A percentile compares a stretch with the other conserved stretches of the same genome.
Conservation (phyloP, 805 yeast genomes). For the Grigorovia yakushimaensis region DNA sequence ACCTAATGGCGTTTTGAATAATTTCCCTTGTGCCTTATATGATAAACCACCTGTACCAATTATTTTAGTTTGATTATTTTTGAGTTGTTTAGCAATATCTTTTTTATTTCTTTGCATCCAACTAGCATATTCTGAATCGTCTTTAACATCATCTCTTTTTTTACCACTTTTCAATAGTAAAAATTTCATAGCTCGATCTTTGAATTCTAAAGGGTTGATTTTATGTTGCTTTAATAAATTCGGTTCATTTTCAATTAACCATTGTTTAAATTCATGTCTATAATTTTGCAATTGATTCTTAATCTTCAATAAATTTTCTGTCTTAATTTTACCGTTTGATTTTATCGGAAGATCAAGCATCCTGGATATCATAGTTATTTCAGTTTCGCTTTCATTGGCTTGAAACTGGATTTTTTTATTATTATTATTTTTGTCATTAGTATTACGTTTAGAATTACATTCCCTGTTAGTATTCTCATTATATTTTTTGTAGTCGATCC, state of each 20-base stretch:
- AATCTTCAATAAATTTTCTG: background rate
- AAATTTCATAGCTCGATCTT: slow-evolving; percentile 34
- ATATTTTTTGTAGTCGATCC: slow-evolving; percentile 4
- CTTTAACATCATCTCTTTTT: background rate
- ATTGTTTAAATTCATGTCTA: slow-evolving; percentile 44
- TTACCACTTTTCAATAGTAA: slow-evolving; percentile 17
- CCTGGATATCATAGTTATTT: no score
- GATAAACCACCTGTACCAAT: slow-evolving; percentile 74
- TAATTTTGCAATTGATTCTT: slow-evolving; percentile 6
- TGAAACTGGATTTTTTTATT: no score
- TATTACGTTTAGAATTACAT: background rate
- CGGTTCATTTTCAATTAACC: slow-evolving; percentile 45
- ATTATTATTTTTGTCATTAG: background rate
- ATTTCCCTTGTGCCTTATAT: slow-evolving; percentile 57
- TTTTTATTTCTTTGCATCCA: slow-evolving; percentile 7
- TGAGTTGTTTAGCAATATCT: background rate
- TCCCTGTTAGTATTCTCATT: background rate
- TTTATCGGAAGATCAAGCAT: background rate
- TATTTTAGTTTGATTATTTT: slow-evolving; percentile 18
- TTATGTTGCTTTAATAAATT: slow-evolving; percentile 26
- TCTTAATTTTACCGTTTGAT: background rate
- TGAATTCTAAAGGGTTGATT: slow-evolving; percentile 27
- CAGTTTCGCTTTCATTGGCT: background rate
- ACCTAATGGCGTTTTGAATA: slow-evolving; percentile 65
- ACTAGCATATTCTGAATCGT: background rate